Percentiles rank a stretch among this genome's conserved stretches.
These are phyloP conservation scores for Aaosphaeria pasadenensis DNA, from an alignment of 2,329 filamentous ascomycete genomes.

Conservation along the genomic window DNA sequence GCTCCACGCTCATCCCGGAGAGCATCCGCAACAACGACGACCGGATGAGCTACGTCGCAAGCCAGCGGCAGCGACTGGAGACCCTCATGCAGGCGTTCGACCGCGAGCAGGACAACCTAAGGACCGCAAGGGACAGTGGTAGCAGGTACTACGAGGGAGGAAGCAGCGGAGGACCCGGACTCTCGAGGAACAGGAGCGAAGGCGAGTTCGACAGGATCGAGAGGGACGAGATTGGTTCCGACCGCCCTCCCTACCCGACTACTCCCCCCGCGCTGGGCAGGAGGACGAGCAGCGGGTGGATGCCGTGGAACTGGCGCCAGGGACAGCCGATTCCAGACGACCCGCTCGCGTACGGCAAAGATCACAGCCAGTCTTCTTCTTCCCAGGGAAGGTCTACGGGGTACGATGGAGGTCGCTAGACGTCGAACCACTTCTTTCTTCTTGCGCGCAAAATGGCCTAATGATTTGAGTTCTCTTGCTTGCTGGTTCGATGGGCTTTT, in stretches of 20 bases:
- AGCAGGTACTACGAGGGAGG: slow-evolving; percentile 46
- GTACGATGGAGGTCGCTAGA: slow-evolving; percentile 32
- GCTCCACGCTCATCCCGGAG: slow-evolving; percentile 67
- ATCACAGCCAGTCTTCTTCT: slow-evolving; percentile 14
- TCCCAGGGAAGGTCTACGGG: slow-evolving; percentile 21
- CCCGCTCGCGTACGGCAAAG: slow-evolving; percentile 32
- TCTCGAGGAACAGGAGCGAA: slow-evolving; percentile 82
- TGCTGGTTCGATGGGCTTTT: too few relatives aligned
- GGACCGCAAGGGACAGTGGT: slow-evolving; percentile 38
- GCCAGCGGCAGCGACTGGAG: slow-evolving; percentile 74
- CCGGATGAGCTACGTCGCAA: slow-evolving; percentile 68
- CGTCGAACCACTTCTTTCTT: too few relatives aligned
- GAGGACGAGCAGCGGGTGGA: slow-evolving; percentile 42
- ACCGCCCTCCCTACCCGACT: slow-evolving; percentile 37
- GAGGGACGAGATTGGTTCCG: slow-evolving; percentile 61
- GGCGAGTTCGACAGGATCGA: slow-evolving; percentile 88
- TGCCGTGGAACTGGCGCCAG: slow-evolving; percentile 50
- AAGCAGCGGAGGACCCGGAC: slow-evolving; percentile 40
- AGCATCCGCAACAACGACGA: slow-evolving; percentile 64
- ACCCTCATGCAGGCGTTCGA: slow-evolving; percentile 76
- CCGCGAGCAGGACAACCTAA: slow-evolving; percentile 67
- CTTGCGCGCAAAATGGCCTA: too few relatives aligned
- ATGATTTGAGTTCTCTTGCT: too few relatives aligned
- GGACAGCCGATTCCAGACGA: slow-evolving; percentile 21
- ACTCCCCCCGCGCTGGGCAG: slow-evolving; percentile 30